phyloP scores from a whole-genome alignment of 2,329 filamentous ascomycete species.

The Trichoderma asperellum region DNA sequence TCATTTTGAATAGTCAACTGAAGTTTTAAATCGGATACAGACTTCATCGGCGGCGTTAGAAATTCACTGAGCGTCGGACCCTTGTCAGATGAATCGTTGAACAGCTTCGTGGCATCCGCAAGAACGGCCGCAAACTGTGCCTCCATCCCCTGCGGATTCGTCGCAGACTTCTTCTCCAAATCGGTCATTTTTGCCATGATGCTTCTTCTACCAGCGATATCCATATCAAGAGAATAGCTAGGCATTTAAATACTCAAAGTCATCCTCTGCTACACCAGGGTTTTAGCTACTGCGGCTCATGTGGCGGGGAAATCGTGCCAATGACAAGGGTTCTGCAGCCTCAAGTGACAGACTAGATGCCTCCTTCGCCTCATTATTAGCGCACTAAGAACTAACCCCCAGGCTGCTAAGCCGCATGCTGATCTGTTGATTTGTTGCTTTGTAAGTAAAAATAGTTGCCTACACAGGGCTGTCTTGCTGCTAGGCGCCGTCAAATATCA shows the following conservation, averaged over 20 bases:
- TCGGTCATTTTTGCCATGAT: conserved; percentile 20
- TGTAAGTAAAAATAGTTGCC: conserved; percentile 1
- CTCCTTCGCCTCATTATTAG: conserved; percentile 17
- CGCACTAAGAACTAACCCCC: background rate
- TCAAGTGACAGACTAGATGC: conserved; percentile 18
- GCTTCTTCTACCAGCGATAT: background rate
- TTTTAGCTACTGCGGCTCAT: background rate
- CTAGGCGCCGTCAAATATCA: background rate
- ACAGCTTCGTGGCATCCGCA: conserved; percentile 41
- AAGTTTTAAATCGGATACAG: conserved; percentile 40
- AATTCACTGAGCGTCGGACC: conserved; percentile 39
- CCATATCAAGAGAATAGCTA: background rate
- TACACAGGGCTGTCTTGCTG: background rate
- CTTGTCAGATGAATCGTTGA: conserved; percentile 38
- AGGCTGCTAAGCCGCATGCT: conserved; percentile 10
- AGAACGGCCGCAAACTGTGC: conserved; percentile 39
- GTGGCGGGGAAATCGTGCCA: conserved; percentile 9
- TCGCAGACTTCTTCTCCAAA: conserved; percentile 2
- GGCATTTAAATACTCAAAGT: conserved; percentile 2
- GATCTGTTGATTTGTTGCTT: background rate
- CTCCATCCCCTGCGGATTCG: conserved; percentile 8
- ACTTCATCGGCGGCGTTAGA: conserved; percentile 40
- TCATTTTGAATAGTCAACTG: conserved; percentile 44
- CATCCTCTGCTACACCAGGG: background rate
- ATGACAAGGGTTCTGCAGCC: conserved; percentile 4